Base-by-base conservation (phyloP, 2,329 filamentous ascomycete genomes). In the Didymella pinodella region DNA sequence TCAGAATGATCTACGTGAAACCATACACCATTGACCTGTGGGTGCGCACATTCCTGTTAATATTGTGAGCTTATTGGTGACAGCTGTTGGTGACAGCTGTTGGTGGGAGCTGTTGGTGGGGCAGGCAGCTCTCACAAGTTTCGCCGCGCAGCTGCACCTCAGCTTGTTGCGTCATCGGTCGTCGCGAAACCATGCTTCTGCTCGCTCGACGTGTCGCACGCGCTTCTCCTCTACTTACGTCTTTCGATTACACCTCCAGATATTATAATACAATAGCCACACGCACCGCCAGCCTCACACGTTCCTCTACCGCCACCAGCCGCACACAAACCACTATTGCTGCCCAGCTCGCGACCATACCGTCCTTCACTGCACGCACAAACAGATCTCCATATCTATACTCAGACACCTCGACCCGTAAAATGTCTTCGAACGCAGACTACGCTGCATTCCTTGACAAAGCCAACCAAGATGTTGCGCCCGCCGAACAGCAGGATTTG, bases 361-460 rank as follows among this genome's bases (percentile, higher is more conserved):
- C 32, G 6, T 36, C 16, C 32, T n/a, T 14, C 4, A 18, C 32
- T 11, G 32, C 32, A 36, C 32, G 32, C 32, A 36, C 32, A 7
- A 36, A 36, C n/a, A 16, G 7, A 18, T 14, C 16, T 5, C 7
- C 32, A 18, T 8, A 10, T 25, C 45, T 36, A 26, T 41, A 22
- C 32, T 28, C 25, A 1, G n/a, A 44, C 7, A 48, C 34, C 32
- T 7, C 32, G 32, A 16, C 16, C 3, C 52, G 51, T 56, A 81
- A 56, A 16, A 92, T 91, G 89, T 86, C 88, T 7, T 89, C 88
- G 53, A 92, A 97, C 82, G 87, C 90, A 61, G 90, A 90, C 62
- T 97, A 97, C 82, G 86, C 88, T 78, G 83, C 89, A 59, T 97
- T 97, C 75, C 83, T 97, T 57, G 85, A 95, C 75, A 95, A 95